phyloP scores from a whole-genome alignment of 768 basidiomycete species.

The Psilocybe cyanescens region DNA sequence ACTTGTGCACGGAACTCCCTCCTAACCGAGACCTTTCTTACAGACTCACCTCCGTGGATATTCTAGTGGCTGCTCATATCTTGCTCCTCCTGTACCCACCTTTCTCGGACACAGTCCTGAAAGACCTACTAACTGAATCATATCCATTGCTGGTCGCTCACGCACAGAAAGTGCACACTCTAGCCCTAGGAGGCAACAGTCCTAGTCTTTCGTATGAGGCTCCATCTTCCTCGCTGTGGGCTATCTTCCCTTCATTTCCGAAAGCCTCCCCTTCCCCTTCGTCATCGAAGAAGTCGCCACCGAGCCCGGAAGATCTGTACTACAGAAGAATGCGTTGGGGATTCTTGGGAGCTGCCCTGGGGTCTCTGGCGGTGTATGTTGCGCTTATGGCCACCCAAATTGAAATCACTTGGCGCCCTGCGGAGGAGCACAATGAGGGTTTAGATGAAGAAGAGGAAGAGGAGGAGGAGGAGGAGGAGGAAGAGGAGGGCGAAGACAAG shows the following conservation, averaged over 20 bases:
- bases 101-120: slow-evolving; percentile 64
- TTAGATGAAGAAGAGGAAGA: slow-evolving; percentile 11
- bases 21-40: slow-evolving; percentile 3
- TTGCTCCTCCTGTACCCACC: slow-evolving; percentile 61
- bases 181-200: slow-evolving; percentile 26
- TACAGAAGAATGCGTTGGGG: slow-evolving; percentile 55
- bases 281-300: slow-evolving; percentile 13
- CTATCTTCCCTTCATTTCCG: slow-evolving; percentile 42
- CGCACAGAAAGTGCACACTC: slow-evolving; percentile 51
- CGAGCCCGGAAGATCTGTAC: slow-evolving; percentile 46
- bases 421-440: slow-evolving; percentile 9
- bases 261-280: slow-evolving; percentile 14
- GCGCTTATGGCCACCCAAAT: slow-evolving; percentile 26
- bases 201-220: slow-evolving; percentile 16
- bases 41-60: slow-evolving; percentile 68
- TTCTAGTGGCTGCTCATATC: slow-evolving; percentile 69
- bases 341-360: slow-evolving; percentile 52
- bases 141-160: slow-evolving; percentile 65
- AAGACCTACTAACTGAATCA: slow-evolving; percentile 53
- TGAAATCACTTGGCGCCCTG: slow-evolving; percentile 9
- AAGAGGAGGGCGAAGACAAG: not conserved
- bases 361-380: slow-evolving; percentile 44
- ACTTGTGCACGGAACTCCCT: not conserved
- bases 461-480: not conserved
- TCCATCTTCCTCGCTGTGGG: slow-evolving; percentile 35